Evolutionary conservation across 768 basidiomycete genomes (phyloP).

Genomic region (Trichaptum fuscoviolaceum): DNA sequence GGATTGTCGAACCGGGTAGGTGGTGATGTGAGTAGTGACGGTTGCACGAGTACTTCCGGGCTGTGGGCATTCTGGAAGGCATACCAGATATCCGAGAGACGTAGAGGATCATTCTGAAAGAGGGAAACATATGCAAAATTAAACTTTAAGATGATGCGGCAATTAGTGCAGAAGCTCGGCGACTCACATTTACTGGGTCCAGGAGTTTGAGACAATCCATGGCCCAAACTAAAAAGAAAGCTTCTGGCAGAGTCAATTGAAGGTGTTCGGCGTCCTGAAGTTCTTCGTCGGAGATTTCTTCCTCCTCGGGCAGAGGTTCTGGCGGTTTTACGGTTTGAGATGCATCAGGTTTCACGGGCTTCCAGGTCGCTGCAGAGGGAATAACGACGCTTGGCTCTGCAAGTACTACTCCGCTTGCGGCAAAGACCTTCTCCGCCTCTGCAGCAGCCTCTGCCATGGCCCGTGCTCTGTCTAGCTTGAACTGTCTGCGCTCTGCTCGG

Average conservation of each 20-base stretch:
- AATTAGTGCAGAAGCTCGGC: neutral
- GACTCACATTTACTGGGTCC: conserved; percentile 58
- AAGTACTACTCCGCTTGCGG: conserved; percentile 59
- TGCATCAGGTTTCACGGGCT: conserved; percentile 35
- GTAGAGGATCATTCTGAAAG: conserved; percentile 47
- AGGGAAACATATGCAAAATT: conserved; percentile 5
- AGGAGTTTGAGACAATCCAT: conserved; percentile 75
- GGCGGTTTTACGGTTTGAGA: conserved; percentile 11
- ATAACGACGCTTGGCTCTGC: conserved; percentile 55
- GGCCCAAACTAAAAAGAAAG: conserved; percentile 83
- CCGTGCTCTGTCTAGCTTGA: conserved; percentile 86
- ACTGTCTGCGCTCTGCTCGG: conserved; percentile 82
- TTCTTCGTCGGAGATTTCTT: conserved; percentile 42
- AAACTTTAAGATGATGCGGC: neutral
- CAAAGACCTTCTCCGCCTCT: conserved; percentile 74
- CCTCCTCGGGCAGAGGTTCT: conserved; percentile 30
- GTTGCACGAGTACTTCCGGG: conserved; percentile 30
- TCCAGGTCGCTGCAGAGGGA: conserved; percentile 81
- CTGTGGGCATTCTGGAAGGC: conserved; percentile 56
- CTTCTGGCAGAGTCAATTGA: conserved; percentile 84
- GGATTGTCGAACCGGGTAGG: conserved; percentile 75
- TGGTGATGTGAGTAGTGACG: conserved; percentile 16
- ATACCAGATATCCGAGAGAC: conserved; percentile 54
- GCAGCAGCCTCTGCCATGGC: conserved; percentile 81
- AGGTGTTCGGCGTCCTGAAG: conserved; percentile 82